These are phyloP conservation scores for Podila verticillata DNA, from an alignment of 192 early-diverging fungal genomes.

Conservation along the genomic window DNA sequence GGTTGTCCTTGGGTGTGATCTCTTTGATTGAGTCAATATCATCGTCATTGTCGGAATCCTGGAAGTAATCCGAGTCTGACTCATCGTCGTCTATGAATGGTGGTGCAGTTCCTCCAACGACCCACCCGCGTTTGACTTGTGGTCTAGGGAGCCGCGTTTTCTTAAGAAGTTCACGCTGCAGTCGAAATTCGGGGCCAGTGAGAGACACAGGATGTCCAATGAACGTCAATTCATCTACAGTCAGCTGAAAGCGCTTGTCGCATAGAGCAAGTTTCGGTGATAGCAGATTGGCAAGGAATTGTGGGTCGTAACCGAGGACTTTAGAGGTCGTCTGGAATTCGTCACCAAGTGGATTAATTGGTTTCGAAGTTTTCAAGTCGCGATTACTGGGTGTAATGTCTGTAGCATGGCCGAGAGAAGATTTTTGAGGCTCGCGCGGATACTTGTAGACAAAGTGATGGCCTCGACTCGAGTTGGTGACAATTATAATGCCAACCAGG, in stretches of 20 bases:
- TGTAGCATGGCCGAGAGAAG: constrained; percentile 12
- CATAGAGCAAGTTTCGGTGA: constrained; percentile 84
- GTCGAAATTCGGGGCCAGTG: constrained; percentile 44
- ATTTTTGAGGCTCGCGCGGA: constrained; percentile 60
- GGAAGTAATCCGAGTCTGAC: constrained; percentile 66
- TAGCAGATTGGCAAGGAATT: constrained; percentile 85
- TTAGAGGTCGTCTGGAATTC: constrained; percentile 25
- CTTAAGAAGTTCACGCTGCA: constrained; percentile 30
- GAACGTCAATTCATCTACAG: constrained; percentile 89
- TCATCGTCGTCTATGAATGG: constrained; percentile 69
- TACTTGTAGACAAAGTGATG: constrained; percentile 83
- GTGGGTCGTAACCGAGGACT: constrained; percentile 71
- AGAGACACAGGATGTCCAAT: constrained; percentile 71
- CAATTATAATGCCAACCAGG: constrained; percentile 68
- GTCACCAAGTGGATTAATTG: neutral
- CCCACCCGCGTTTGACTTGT: constrained; percentile 40
- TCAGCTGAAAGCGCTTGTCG: constrained; percentile 86
- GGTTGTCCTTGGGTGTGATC: neutral
- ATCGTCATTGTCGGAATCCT: constrained; percentile 51
- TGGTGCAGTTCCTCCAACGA: constrained; percentile 61
- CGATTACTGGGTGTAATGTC: neutral
- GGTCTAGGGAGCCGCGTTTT: constrained; percentile 43
- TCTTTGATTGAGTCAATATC: constrained; percentile 24
- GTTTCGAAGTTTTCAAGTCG: constrained; percentile 12
- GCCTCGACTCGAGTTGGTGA: constrained; percentile 72